A percentile compares a stretch with the other conserved stretches of the same genome.
Evolutionary conservation across 306 rosid genomes (phyloP).

Genomic region (Fragaria nilgerrensis): DNA sequence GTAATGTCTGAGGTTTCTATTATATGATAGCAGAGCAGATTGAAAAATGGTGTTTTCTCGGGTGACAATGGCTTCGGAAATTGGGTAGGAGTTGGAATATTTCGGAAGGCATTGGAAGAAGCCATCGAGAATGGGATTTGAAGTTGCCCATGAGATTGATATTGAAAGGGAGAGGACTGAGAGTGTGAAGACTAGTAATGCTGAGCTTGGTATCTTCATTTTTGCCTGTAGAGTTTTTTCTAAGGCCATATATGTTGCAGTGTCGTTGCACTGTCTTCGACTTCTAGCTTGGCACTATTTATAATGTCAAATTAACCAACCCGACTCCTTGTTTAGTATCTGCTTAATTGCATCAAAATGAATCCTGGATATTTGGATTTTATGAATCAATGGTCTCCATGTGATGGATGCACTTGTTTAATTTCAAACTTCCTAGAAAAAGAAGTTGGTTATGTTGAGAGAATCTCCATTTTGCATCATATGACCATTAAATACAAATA

Average conservation of each 20-base stretch:
- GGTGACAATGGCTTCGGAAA: constrained; percentile 25
- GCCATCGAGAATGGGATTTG: background rate
- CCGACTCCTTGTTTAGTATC: background rate
- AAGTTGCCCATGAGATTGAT: background rate
- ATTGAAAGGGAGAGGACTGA: background rate
- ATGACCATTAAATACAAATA: too few relatives aligned
- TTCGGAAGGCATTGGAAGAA: constrained; percentile 20
- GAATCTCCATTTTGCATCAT: background rate
- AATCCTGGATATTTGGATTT: background rate
- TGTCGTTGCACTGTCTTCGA: background rate
- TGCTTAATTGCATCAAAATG: background rate
- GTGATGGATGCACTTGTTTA: background rate
- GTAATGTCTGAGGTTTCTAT: constrained; percentile 23
- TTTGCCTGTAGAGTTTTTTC: background rate
- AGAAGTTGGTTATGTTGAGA: too few relatives aligned
- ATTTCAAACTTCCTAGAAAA: background rate
- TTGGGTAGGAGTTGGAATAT: constrained; percentile 1
- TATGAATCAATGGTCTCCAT: background rate
- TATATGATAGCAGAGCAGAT: constrained; percentile 10
- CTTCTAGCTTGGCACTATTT: background rate
- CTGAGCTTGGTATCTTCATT: background rate
- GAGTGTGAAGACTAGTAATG: background rate
- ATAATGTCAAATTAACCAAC: background rate
- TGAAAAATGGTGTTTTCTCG: constrained; percentile 19
- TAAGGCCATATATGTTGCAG: background rate